Evolutionary conservation across 805 yeast genomes (phyloP).

Genomic region (Cyberlindnera xylosilytica): DNA sequence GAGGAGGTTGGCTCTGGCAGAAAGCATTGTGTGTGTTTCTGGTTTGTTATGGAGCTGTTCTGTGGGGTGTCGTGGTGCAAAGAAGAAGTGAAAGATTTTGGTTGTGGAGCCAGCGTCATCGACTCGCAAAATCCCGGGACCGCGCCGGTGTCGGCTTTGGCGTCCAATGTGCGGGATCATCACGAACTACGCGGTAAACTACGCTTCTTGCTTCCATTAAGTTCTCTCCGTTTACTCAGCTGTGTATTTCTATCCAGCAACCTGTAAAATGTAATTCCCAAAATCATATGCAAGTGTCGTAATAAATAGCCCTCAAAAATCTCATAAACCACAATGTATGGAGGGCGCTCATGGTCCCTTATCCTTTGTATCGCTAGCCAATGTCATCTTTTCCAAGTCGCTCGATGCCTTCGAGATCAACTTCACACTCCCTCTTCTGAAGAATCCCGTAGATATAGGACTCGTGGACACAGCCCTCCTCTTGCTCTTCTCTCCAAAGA

Average conservation of each 20-base stretch:
- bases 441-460: slow-evolving; percentile 21
- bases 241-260: too few relatives aligned
- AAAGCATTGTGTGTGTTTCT: slow-evolving; percentile 9
- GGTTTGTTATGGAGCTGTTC: too few relatives aligned
- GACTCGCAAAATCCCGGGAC: too few relatives aligned
- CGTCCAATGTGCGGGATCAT: too few relatives aligned
- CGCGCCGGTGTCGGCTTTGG: too few relatives aligned
- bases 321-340: too few relatives aligned
- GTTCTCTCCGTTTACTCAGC: too few relatives aligned
- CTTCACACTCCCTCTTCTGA: slow-evolving; percentile 21
- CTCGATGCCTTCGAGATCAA: slow-evolving; percentile 23
- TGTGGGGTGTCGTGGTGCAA: too few relatives aligned
- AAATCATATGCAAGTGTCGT: background rate
- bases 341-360: too few relatives aligned
- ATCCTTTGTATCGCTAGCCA: slow-evolving; percentile 7
- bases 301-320: background rate
- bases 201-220: too few relatives aligned
- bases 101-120: background rate
- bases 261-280: too few relatives aligned
- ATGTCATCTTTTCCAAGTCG: slow-evolving; percentile 27
- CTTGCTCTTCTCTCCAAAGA: slow-evolving; percentile 12
- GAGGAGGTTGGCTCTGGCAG: slow-evolving; percentile 10
- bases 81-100: background rate
- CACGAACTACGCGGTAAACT: too few relatives aligned
- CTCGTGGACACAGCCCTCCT: slow-evolving; percentile 29